Percentiles rank a stretch among this genome's conserved stretches.
phyloP scores from a whole-genome alignment of 805 yeast species.

The Tetrapisispora nanseiensis region DNA sequence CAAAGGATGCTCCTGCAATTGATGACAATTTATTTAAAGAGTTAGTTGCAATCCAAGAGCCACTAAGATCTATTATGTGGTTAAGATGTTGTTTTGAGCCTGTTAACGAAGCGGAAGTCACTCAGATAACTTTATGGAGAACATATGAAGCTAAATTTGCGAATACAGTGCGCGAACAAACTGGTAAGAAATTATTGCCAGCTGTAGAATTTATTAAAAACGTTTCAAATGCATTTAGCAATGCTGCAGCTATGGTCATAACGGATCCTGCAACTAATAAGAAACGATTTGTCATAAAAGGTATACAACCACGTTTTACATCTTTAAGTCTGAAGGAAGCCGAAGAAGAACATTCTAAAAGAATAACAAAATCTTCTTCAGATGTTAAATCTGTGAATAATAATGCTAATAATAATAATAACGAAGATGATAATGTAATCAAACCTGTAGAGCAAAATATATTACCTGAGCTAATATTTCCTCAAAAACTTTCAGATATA shows the following conservation, averaged over 20 bases:
- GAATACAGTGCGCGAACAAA: conserved; percentile 36
- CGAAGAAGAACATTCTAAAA: conserved; percentile 16
- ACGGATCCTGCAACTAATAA: conserved; percentile 50
- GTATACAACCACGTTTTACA: conserved; percentile 75
- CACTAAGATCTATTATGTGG: conserved; percentile 89
- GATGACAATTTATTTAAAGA: conserved; percentile 47
- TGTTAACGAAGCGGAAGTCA: conserved; percentile 67
- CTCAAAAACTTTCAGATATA: conserved; percentile 23
- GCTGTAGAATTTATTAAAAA: conserved; percentile 96
- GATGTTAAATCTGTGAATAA: neutral
- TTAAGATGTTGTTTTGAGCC: conserved; percentile 86
- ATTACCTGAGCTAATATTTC: conserved; percentile 23
- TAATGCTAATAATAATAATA: neutral
- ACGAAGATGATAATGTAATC: conserved; percentile 6
- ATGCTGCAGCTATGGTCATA: conserved; percentile 89
- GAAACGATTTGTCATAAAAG: conserved; percentile 83
- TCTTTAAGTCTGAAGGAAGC: conserved; percentile 43
- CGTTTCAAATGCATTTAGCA: conserved; percentile 79
- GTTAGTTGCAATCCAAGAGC: conserved; percentile 64
- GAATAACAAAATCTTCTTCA: neutral
- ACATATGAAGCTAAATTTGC: conserved; percentile 85
- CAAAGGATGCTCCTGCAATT: conserved; percentile 54
- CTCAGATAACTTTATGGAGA: conserved; percentile 93
- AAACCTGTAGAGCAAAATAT: conserved; percentile 17
- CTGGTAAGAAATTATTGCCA: conserved; percentile 59